Conservation (phyloP, 2,329 filamentous ascomycete genomes). For the Neonectria sp. region DNA sequence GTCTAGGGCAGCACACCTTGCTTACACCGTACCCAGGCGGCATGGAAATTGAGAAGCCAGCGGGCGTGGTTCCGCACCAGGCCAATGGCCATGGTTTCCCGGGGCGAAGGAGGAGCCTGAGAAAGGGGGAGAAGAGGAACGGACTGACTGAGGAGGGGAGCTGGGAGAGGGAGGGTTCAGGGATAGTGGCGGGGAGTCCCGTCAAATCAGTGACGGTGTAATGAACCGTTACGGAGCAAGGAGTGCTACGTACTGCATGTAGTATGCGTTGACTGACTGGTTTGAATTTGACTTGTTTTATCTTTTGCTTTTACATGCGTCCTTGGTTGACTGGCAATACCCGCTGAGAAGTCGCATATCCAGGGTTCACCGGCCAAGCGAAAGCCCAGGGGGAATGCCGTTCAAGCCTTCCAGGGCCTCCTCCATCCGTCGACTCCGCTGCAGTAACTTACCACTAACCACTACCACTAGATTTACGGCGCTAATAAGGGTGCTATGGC, state of each 20-base stretch:
- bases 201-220: not conserved
- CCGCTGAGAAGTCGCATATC: not conserved
- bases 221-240: not conserved
- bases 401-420: not conserved
- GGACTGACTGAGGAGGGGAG: not conserved
- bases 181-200: constrained; percentile 14
- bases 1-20: constrained; percentile 8
- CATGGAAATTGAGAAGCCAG: constrained; percentile 24
- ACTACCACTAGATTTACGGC: not conserved
- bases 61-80: constrained; percentile 37
- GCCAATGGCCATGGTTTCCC: constrained; percentile 12
- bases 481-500: not conserved
- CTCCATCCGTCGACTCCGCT: not conserved
- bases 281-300: not conserved
- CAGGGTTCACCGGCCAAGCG: constrained; percentile 2
- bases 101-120: constrained; percentile 13
- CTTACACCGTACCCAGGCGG: constrained; percentile 13
- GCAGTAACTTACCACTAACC: not conserved
- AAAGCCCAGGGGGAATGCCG: not conserved
- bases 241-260: not conserved
- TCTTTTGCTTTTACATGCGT: not conserved
- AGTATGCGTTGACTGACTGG: not conserved
- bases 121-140: constrained; percentile 6
- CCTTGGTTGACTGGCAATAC: not conserved
- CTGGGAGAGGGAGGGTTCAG: not conserved